Evolutionary conservation across 2,329 filamentous ascomycete species (phyloP).

Genomic region (Ramichloridium luteum): DNA sequence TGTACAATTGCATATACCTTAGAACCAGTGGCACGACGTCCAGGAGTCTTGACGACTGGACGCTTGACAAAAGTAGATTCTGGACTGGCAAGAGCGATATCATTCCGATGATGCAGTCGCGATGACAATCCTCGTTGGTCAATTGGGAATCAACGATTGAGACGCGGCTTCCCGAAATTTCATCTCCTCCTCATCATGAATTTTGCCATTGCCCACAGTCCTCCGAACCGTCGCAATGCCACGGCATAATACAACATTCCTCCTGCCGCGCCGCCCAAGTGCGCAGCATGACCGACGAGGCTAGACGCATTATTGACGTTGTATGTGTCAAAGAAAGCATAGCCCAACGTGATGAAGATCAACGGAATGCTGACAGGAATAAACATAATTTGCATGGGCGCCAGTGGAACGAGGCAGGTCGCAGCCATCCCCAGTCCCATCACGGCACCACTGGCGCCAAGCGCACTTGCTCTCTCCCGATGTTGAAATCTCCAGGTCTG

Average conservation of each 20-base stretch:
- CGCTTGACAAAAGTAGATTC: too few relatives aligned
- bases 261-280: constrained; percentile 33
- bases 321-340: constrained; percentile 29
- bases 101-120: too few relatives aligned
- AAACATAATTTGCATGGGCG: constrained; percentile 25
- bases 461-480: background rate
- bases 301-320: constrained; percentile 23
- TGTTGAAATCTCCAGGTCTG: background rate
- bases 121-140: too few relatives aligned
- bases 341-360: constrained; percentile 26
- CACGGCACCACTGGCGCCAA: constrained; percentile 32
- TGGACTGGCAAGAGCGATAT: too few relatives aligned
- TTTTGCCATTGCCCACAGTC: too few relatives aligned
- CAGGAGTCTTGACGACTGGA: too few relatives aligned
- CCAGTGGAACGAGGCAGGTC: constrained; percentile 27
- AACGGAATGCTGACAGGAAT: constrained; percentile 30
- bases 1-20: too few relatives aligned
- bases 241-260: constrained; percentile 24
- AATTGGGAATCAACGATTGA: too few relatives aligned
- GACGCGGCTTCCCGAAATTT: too few relatives aligned
- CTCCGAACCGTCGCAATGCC: constrained; percentile 16
- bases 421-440: constrained; percentile 30
- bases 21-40: too few relatives aligned
- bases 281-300: constrained; percentile 30
- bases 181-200: too few relatives aligned